These are phyloP conservation scores for Ambrosiella xylebori DNA, from an alignment of 2,329 filamentous ascomycete species.

Conservation along the genomic window DNA sequence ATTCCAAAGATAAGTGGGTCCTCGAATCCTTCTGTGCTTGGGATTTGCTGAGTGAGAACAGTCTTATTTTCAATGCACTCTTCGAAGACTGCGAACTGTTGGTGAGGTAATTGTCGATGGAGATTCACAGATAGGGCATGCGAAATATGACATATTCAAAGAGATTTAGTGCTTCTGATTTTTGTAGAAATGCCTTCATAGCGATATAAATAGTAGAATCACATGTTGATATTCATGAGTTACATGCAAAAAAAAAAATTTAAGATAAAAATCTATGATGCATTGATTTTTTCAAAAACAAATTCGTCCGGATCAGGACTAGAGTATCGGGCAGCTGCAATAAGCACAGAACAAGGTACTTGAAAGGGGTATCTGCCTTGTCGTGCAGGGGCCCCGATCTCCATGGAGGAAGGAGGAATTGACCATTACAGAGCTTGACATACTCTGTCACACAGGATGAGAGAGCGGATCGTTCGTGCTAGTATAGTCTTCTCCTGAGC, in stretches of 20 bases:
- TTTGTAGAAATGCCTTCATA: too few species aligned
- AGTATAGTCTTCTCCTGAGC: background rate
- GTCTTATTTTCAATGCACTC: background rate
- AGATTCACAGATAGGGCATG: too few species aligned
- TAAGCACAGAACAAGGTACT: background rate
- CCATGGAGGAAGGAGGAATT: conserved; percentile 1
- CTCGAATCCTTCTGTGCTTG: background rate
- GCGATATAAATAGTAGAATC: too few species aligned
- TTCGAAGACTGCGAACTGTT: background rate
- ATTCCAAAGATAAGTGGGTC: background rate
- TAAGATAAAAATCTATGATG: background rate
- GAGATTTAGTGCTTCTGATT: too few species aligned
- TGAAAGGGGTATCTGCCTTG: background rate
- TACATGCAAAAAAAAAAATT: too few species aligned
- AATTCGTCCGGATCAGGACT: background rate
- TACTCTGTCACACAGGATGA: background rate
- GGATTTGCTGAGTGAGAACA: background rate
- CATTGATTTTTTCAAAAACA: background rate
- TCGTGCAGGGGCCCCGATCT: background rate
- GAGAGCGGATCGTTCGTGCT: background rate
- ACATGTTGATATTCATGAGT: too few species aligned
- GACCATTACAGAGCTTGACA: background rate
- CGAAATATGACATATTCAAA: too few species aligned
- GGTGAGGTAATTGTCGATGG: too few species aligned
- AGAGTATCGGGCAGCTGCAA: background rate